Conservation (phyloP, 345 rosid genomes). For the Capsella bursapastoris region DNA sequence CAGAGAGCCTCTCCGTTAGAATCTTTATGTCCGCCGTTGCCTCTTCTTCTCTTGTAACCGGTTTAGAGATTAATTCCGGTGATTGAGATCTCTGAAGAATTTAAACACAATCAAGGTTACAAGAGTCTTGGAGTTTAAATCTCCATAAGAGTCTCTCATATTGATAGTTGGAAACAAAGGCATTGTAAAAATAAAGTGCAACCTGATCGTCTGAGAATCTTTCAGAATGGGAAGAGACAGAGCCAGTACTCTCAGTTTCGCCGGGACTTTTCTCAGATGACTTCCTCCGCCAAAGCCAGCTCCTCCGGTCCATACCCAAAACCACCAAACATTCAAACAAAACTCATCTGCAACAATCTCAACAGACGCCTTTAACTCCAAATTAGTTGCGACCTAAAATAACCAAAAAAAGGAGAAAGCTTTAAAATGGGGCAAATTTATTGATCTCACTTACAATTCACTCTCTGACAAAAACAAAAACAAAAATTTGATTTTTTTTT, state of each 20-base stretch:
- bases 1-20: conserved; percentile 69
- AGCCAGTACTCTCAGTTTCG: conserved; percentile 70
- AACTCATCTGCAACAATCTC: conserved; percentile 26
- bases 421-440: neutral
- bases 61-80: conserved; percentile 62
- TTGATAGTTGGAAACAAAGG: neutral
- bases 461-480: conserved; percentile 47
- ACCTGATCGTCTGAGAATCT: conserved; percentile 82
- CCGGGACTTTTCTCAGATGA: conserved; percentile 73
- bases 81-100: conserved; percentile 58
- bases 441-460: conserved; percentile 62
- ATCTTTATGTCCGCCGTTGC: conserved; percentile 53
- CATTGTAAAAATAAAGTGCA: conserved; percentile 10
- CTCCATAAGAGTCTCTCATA: too few species aligned
- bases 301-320: conserved; percentile 59
- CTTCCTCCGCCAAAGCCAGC: conserved; percentile 81
- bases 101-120: conserved; percentile 14
- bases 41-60: conserved; percentile 55
- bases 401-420: neutral
- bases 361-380: conserved; percentile 24
- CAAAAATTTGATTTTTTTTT: neutral
- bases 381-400: conserved; percentile 31
- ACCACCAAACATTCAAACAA: conserved; percentile 40
- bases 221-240: conserved; percentile 69
- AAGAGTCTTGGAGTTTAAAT: neutral